phyloP scores from a whole-genome alignment of 2,329 filamentous ascomycete genomes.

The Penicillium frequentans region DNA sequence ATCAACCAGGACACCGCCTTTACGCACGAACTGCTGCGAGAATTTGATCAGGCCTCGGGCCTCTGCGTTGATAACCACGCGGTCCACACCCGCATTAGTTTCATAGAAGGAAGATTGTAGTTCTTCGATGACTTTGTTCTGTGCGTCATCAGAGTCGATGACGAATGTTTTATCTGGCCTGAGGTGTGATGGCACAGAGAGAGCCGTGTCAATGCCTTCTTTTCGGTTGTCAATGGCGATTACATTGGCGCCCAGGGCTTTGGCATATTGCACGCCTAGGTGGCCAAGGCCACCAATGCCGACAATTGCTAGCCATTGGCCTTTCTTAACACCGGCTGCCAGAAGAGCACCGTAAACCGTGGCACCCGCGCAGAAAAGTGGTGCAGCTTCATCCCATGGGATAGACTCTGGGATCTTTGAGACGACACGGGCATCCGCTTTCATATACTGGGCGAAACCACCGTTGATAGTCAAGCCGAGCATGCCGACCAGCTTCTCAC shows the following conservation, averaged over 20 bases:
- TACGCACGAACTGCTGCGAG: constrained; percentile 10
- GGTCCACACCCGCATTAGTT: constrained; percentile 10
- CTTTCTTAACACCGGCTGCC: constrained; percentile 19
- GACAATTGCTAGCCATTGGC: constrained; percentile 30
- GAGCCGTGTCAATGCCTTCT: constrained; percentile 2
- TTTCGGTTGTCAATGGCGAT: constrained; percentile 18
- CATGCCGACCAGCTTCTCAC: constrained; percentile 29
- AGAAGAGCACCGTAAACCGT: constrained; percentile 16
- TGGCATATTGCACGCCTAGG: constrained; percentile 35
- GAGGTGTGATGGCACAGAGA: constrained; percentile 2
- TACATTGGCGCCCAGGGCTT: constrained; percentile 22
- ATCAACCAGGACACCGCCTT: constrained; percentile 10
- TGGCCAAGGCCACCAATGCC: constrained; percentile 32
- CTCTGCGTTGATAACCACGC: constrained; percentile 10
- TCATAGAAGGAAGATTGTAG: constrained; percentile 13
- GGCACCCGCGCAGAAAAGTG: constrained; percentile 37
- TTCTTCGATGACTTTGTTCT: constrained; percentile 9
- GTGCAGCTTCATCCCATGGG: constrained; percentile 30
- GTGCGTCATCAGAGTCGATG: constrained; percentile 12
- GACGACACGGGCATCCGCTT: constrained; percentile 31
- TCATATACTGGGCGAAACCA: constrained; percentile 34
- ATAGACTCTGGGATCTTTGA: constrained; percentile 23
- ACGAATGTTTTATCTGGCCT: constrained; percentile 10
- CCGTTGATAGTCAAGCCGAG: constrained; percentile 52
- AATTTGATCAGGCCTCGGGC: constrained; percentile 5